Evolutionary conservation across 1,139 yeast species (phyloP), one percentile per base, ranked within the genome.

Genomic region (Hansenula lynferdii): DNA sequence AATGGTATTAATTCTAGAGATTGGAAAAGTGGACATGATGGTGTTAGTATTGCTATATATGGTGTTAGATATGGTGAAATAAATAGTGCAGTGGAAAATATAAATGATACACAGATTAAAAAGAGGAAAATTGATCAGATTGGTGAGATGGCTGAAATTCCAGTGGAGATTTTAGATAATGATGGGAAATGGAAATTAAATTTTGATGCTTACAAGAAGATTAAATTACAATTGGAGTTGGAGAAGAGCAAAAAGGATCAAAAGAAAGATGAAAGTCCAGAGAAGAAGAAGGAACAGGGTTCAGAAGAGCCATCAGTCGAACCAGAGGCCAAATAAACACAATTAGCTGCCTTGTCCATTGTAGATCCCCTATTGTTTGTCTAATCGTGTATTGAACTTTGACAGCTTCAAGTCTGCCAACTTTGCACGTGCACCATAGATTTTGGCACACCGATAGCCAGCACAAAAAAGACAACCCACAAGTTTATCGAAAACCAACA

Each of bases 1-100:
- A 69, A 84, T 57, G 90, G 85, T 2, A 62, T 89, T 44, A 76
- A 79, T 51, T 79, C 96, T 1, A 69, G 97, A 39, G 62, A 76
- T 2, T 90, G 97, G 97, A 56, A 57, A 5, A 56, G 67, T 17
- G 62, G 61, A 11, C 96, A 86, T 56, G 82, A 78, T 48, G 96
- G 96, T 5, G 70, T 77, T 33, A 80, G 90, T 20, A 64, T 70
- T 42, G 76, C 78, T 10, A 64, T 86, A 9, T 73, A 70, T 46
- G 72, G 70, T 34, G 78, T 81, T 34, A 53, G 61, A 37, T 61
- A 64, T 37, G 64, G 60, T 9, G 60, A 54, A 14, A 47, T 50
- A 42, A 43, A 45, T 15, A 50, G 54, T 29, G 46, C 55, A 6
- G 48, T 47, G 12, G 56, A 51, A 8, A 37, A 39, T 14, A 28